Percentiles rank a stretch among this genome's conserved stretches.
These are phyloP conservation scores for Glycine tomentella DNA, from an alignment of 306 rosid genomes.

Conservation along the genomic window DNA sequence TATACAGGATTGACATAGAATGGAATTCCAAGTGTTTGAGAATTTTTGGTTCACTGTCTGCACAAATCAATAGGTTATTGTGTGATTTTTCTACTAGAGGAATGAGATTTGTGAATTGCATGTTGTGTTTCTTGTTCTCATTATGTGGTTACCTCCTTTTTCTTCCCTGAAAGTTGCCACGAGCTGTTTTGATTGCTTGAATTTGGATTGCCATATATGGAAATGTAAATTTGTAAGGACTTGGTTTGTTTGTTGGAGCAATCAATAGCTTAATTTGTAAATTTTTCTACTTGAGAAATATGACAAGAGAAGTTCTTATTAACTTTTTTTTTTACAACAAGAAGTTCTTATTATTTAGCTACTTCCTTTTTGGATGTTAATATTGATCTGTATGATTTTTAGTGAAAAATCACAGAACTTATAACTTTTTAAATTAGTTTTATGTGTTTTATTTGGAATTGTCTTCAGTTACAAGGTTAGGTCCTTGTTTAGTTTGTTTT, in stretches of 20 bases:
- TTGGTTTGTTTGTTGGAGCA: constrained; percentile 27
- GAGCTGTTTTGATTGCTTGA: no score
- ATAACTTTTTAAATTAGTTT: constrained; percentile 1
- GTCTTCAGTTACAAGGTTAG: constrained; percentile 1
- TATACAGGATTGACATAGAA: not conserved
- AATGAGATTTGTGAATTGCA: no score
- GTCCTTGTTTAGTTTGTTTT: no score
- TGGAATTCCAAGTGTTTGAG: not conserved
- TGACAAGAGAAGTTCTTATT: constrained; percentile 28
- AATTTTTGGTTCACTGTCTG: no score
- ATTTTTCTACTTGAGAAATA: constrained; percentile 5
- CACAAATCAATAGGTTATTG: no score
- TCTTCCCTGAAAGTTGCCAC: no score
- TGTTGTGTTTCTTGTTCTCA: no score
- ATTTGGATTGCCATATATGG: no score
- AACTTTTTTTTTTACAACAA: no score
- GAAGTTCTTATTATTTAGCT: constrained; percentile 15
- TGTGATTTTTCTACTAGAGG: no score
- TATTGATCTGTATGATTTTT: constrained; percentile 24
- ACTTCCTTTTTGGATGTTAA: not conserved
- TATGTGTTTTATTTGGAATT: not conserved
- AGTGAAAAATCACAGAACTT: not conserved
- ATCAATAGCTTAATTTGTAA: constrained; percentile 15
- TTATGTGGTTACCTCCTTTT: no score
- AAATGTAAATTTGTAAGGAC: constrained; percentile 1